These are phyloP conservation scores for Vigna unguiculata DNA, from an alignment of 306 rosid genomes.

Conservation along the genomic window DNA sequence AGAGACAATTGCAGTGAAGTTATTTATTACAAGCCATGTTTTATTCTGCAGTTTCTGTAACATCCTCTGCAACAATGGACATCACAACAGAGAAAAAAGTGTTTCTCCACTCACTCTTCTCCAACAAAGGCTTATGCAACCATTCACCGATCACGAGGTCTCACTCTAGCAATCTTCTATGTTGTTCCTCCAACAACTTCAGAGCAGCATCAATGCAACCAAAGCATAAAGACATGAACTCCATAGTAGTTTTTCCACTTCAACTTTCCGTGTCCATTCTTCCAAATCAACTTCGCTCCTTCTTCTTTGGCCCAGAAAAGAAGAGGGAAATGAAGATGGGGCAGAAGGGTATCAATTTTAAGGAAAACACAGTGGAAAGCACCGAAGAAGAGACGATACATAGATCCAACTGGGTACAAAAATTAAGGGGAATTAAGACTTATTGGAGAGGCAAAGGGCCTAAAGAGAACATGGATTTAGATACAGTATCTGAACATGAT, in stretches of 20 bases:
- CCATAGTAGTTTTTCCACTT: neutral
- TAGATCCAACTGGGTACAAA: neutral
- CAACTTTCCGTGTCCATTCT: neutral
- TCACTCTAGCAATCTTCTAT: neutral
- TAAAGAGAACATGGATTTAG: neutral
- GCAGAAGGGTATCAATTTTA: neutral
- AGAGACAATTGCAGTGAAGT: neutral
- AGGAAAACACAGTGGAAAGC: constrained; percentile 1
- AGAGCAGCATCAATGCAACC: neutral
- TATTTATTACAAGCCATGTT: neutral
- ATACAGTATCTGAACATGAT: neutral
- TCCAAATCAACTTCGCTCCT: neutral
- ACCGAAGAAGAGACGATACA: neutral
- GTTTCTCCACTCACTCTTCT: neutral
- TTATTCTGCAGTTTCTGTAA: constrained; percentile 1
- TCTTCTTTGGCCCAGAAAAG: neutral
- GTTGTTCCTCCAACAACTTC: neutral
- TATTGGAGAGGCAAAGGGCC: neutral
- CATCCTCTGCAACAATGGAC: neutral
- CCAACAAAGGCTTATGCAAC: neutral
- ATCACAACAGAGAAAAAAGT: neutral
- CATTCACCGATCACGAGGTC: neutral
- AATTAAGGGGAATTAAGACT: neutral
- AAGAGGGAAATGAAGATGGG: neutral
- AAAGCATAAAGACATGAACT: neutral